These are phyloP conservation scores for Epichloe coenophiala DNA, from an alignment of 2,329 filamentous ascomycete genomes.

Conservation along the genomic window DNA sequence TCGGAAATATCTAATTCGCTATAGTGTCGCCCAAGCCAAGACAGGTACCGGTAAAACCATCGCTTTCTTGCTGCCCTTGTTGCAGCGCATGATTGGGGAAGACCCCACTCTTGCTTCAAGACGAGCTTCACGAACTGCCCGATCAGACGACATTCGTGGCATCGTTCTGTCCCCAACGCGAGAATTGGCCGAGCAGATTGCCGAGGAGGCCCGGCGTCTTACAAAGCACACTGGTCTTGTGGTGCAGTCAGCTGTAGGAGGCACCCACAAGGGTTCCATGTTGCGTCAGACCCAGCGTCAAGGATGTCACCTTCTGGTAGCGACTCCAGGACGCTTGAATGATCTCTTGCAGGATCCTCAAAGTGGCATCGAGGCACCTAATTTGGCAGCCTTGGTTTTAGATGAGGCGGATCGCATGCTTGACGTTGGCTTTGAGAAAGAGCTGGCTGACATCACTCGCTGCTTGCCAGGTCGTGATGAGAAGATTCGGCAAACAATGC, in stretches of 20 bases:
- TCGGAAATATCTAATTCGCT: slow-evolving; percentile 9
- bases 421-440: slow-evolving; percentile 72
- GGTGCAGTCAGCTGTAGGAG: slow-evolving; percentile 73
- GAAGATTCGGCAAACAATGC: slow-evolving; percentile 72
- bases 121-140: slow-evolving; percentile 20
- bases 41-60: slow-evolving; percentile 96
- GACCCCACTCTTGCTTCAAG: slow-evolving; percentile 47
- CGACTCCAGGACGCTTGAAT: slow-evolving; percentile 75
- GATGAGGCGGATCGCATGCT: slow-evolving; percentile 98
- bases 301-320: slow-evolving; percentile 82
- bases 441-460: slow-evolving; percentile 46
- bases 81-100: slow-evolving; percentile 61
- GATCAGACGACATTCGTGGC: slow-evolving; percentile 49
- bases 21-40: slow-evolving; percentile 79
- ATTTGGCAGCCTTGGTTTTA: slow-evolving; percentile 83
- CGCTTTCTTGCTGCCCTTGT: slow-evolving; percentile 75
- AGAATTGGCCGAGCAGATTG: slow-evolving; percentile 71
- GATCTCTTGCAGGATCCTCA: slow-evolving; percentile 61
- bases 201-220: slow-evolving; percentile 62
- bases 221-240: slow-evolving; percentile 50
- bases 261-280: slow-evolving; percentile 62
- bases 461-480: slow-evolving; percentile 48
- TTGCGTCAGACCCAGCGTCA: slow-evolving; percentile 53
- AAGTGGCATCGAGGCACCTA: slow-evolving; percentile 55
- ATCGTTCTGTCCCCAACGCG: slow-evolving; percentile 68